These are phyloP conservation scores for Starmerella geochares DNA, from an alignment of 805 yeast genomes.

Conservation along the genomic window DNA sequence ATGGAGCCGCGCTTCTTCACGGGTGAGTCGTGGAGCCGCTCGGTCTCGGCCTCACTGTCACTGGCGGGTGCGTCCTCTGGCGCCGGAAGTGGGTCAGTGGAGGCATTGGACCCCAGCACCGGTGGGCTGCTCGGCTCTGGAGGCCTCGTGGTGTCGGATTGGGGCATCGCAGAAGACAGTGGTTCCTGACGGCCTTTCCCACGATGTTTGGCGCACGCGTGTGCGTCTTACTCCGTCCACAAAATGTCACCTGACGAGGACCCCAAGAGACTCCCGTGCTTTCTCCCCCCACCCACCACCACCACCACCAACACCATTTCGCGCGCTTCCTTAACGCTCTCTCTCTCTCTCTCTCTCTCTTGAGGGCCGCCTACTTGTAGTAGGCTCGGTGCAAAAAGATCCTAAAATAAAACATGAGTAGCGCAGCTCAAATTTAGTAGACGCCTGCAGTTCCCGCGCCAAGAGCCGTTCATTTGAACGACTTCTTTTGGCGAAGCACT, in stretches of 20 bases:
- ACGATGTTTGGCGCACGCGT: background rate
- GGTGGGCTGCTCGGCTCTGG: conserved; percentile 8
- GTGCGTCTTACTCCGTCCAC: conserved; percentile 4
- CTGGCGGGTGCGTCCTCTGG: conserved; percentile 8
- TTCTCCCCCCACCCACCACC: too few species aligned
- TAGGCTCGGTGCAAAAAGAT: too few species aligned
- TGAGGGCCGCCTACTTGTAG: too few species aligned
- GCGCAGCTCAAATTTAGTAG: too few species aligned
- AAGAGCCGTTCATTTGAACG: too few species aligned
- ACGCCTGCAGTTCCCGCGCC: too few species aligned
- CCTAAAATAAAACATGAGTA: too few species aligned
- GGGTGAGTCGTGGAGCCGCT: conserved; percentile 55
- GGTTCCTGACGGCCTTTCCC: background rate
- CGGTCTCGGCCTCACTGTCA: conserved; percentile 80
- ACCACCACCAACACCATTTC: too few species aligned
- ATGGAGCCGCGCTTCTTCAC: conserved; percentile 19
- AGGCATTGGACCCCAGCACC: background rate
- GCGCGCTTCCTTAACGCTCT: too few species aligned
- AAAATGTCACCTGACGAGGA: background rate
- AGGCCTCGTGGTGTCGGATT: conserved; percentile 2
- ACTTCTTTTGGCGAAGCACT: too few species aligned
- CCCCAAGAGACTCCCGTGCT: background rate
- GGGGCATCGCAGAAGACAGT: background rate
- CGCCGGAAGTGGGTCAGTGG: background rate
- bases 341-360: too few species aligned